Base-by-base conservation (phyloP, 2,329 filamentous ascomycete species). In the Teratosphaeria pseudoeucalypti region DNA sequence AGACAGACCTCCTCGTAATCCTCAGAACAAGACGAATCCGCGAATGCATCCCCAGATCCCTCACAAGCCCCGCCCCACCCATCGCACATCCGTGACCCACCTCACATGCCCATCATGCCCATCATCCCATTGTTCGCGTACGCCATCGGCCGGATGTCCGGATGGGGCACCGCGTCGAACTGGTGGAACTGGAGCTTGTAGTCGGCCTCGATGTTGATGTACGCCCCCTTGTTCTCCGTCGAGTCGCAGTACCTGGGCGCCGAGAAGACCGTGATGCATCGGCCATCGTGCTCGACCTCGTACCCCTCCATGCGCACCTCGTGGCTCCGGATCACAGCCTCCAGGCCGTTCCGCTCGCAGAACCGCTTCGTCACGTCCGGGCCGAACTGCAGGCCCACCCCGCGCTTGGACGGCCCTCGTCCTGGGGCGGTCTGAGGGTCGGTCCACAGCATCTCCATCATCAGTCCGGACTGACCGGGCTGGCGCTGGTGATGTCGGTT, bases 401-500 rank as follows among this genome's bases (percentile, higher is more conserved):
- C 94, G 72, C 94, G 85, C 81, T 99, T 99, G 79, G 91, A 96
- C 53, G 94, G 94, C 9, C 92, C 90, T 66, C 94, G 86, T 57
- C 94, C 94, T 32, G 88, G 86, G 67, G 85, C 81, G 0, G 88
- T 82, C 74, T 99, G 94, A 2, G 94, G 94, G 72, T 99, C 94
- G 0, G 94, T 97, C 94, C 94, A 99, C 54, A 99, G 83, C 94
- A 99, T 99, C 77, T 99, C 94, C 94, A 99, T 99, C 94, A 99
- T 99, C 68, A 99, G 78, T 14, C 94, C 94, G 55, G 88, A 79
- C 74, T 99, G 94, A 34, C 94, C 94, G 2, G 94, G 92, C 70
- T 97, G 92, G 62, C 90, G 83, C 76, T 97, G 94, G 73, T 84
- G 85, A 77, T 96, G 92, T 65, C 92, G 82, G 76, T 97, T 87